phyloP scores from a whole-genome alignment of 805 yeast species.

The Wickerhamomyces rabaulensis region DNA sequence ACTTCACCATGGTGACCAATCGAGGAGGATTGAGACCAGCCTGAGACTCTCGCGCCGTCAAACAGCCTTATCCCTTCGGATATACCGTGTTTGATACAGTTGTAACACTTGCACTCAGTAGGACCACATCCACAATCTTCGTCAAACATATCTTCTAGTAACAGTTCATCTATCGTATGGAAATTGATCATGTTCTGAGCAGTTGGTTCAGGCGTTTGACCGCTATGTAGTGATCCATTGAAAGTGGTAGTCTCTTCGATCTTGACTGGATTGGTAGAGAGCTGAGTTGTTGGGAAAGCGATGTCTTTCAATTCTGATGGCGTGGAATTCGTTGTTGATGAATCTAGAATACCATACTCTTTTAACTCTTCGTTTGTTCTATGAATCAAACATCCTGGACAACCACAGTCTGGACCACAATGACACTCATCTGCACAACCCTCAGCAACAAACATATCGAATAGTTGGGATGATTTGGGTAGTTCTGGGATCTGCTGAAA shows the following conservation, averaged over 20 bases:
- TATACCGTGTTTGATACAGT: conserved; percentile 22
- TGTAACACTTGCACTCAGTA: conserved; percentile 13
- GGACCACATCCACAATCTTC: conserved; percentile 16
- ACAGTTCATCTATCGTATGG: conserved; percentile 17
- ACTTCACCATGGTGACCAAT: not conserved
- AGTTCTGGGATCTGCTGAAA: not conserved
- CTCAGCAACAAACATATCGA: conserved; percentile 16
- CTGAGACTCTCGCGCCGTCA: conserved; percentile 12
- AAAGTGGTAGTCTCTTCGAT: not conserved
- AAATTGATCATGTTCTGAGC: conserved; percentile 7
- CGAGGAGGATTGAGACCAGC: not conserved
- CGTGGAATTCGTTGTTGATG: conserved; percentile 13
- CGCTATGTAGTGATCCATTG: not conserved
- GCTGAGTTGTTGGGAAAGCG: not conserved
- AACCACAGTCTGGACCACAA: conserved; percentile 22
- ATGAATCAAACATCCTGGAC: conserved; percentile 24
- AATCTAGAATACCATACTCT: conserved; percentile 18
- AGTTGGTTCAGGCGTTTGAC: not conserved
- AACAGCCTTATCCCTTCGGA: conserved; percentile 16
- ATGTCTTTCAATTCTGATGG: conserved; percentile 7
- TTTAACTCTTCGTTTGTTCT: conserved; percentile 22
- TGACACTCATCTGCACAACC: conserved; percentile 23
- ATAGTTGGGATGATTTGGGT: conserved; percentile 5
- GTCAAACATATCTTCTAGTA: conserved; percentile 12
- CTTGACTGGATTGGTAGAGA: not conserved